Evolutionary conservation across 2,329 filamentous ascomycete species (phyloP).

Genomic region (Pseudogymnoascus sp.): DNA sequence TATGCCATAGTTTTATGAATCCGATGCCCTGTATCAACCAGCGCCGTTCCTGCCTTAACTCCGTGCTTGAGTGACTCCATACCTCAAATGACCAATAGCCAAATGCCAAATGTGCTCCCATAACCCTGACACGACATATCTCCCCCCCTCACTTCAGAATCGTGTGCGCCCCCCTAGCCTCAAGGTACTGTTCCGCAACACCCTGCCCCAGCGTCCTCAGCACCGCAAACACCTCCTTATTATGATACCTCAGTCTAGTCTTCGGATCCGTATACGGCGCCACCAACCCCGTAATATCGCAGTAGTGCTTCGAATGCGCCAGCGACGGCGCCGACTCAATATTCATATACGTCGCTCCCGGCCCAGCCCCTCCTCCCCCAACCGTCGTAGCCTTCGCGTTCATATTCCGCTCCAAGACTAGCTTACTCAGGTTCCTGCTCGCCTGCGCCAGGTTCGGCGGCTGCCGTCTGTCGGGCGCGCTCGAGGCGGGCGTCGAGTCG

Average conservation of each 20-base stretch:
- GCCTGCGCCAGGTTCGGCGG: constrained; percentile 77
- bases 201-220: constrained; percentile 75
- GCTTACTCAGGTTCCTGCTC: constrained; percentile 73
- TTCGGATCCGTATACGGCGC: constrained; percentile 92
- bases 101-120: constrained; percentile 1
- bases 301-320: constrained; percentile 79
- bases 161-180: constrained; percentile 84
- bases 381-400: constrained; percentile 30
- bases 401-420: constrained; percentile 79
- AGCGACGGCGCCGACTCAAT: constrained; percentile 91
- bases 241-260: constrained; percentile 84
- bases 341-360: constrained; percentile 84
- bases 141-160: constrained; percentile 64
- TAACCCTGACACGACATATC: neutral
- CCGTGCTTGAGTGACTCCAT: neutral
- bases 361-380: constrained; percentile 43
- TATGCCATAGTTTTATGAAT: neutral
- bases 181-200: constrained; percentile 79
- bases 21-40: neutral
- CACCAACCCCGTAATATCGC: constrained; percentile 89
- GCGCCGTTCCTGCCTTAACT: neutral
- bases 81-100: neutral
- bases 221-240: constrained; percentile 82
- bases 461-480: constrained; percentile 29
- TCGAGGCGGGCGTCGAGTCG: constrained; percentile 38